Percentiles rank a stretch among this genome's conserved stretches.
Evolutionary conservation across 1,284 basidiomycete species (phyloP).

Genomic region (Cryptococcus depauperatus): DNA sequence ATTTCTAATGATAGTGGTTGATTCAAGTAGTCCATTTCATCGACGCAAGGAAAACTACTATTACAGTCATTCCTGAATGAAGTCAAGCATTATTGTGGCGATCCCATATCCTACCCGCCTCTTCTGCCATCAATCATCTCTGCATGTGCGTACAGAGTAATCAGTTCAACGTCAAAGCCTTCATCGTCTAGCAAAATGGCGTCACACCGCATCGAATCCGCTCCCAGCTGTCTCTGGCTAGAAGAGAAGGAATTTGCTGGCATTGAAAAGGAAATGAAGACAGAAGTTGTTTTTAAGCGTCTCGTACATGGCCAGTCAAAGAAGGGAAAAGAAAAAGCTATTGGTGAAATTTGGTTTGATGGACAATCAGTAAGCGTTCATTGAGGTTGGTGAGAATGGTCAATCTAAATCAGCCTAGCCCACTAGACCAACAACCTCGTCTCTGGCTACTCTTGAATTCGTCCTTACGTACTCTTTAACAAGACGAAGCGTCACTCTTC

Average conservation of each 20-base stretch:
- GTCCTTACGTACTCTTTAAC: slow-evolving; percentile 39
- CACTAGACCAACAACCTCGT: slow-evolving; percentile 36
- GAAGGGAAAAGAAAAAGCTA: slow-evolving; percentile 21
- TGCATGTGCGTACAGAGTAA: slow-evolving; percentile 37
- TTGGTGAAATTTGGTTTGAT: slow-evolving; percentile 50
- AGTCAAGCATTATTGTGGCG: slow-evolving; percentile 25
- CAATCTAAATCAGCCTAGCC: too few species aligned
- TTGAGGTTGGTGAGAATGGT: too few species aligned
- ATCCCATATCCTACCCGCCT: slow-evolving; percentile 27
- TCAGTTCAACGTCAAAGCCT: slow-evolving; percentile 2
- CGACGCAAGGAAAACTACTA: slow-evolving; percentile 38
- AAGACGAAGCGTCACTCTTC: slow-evolving; percentile 27
- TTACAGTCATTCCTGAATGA: slow-evolving; percentile 41
- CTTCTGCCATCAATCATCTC: slow-evolving; percentile 25
- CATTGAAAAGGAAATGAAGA: slow-evolving; percentile 15
- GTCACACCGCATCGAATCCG: too few species aligned
- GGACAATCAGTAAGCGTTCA: slow-evolving; percentile 40
- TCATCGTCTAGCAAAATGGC: not conserved
- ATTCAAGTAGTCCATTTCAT: slow-evolving; percentile 44
- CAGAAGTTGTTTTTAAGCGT: slow-evolving; percentile 44
- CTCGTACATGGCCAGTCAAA: slow-evolving; percentile 26
- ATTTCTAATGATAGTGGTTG: not conserved
- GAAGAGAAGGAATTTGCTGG: slow-evolving; percentile 15
- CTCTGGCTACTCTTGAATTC: slow-evolving; percentile 35
- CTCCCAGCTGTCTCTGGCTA: too few species aligned